Conservation (phyloP, 2,329 filamentous ascomycete genomes). For the Cephalotrichum gorgonifer region DNA sequence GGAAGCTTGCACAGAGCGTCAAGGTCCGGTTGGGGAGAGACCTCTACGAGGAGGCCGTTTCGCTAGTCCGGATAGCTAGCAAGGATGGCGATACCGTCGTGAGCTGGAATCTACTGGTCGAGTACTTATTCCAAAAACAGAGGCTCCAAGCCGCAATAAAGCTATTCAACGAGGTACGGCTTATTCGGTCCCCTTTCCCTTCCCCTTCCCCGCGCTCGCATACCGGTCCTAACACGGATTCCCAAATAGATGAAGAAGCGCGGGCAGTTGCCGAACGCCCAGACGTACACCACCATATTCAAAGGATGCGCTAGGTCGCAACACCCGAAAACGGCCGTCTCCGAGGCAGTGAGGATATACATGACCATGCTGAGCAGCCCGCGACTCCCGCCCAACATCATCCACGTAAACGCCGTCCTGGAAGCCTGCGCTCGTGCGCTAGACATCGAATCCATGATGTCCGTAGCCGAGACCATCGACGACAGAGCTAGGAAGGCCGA, state of each 20-base stretch:
- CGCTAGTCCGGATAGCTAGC: conserved; percentile 60
- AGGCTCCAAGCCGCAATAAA: conserved; percentile 58
- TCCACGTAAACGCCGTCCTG: conserved; percentile 83
- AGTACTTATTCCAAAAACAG: conserved; percentile 53
- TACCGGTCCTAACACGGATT: conserved; percentile 7
- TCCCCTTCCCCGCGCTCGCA: conserved; percentile 10
- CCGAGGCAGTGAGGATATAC: conserved; percentile 66
- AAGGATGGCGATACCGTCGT: conserved; percentile 55
- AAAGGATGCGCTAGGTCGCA: conserved; percentile 57
- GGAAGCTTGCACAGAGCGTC: conserved; percentile 62
- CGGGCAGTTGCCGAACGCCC: conserved; percentile 64
- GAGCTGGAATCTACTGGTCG: conserved; percentile 81
- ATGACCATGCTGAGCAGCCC: conserved; percentile 58
- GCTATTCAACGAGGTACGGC: conserved; percentile 73
- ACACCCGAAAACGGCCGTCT: conserved; percentile 48
- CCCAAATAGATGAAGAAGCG: conserved; percentile 84
- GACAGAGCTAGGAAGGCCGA: conserved; percentile 53
- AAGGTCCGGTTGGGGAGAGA: conserved; percentile 46
- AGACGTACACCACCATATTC: conserved; percentile 79
- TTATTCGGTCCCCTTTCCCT: conserved; percentile 5
- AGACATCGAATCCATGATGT: conserved; percentile 74
- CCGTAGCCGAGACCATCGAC: conserved; percentile 62
- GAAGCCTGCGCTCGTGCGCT: conserved; percentile 64
- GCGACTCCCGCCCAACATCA: conserved; percentile 59
- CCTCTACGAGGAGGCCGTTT: conserved; percentile 55